These are phyloP conservation scores for Phytopythium ostracodes DNA, from an alignment of 352 stramenopile genomes.

Conservation along the genomic window DNA sequence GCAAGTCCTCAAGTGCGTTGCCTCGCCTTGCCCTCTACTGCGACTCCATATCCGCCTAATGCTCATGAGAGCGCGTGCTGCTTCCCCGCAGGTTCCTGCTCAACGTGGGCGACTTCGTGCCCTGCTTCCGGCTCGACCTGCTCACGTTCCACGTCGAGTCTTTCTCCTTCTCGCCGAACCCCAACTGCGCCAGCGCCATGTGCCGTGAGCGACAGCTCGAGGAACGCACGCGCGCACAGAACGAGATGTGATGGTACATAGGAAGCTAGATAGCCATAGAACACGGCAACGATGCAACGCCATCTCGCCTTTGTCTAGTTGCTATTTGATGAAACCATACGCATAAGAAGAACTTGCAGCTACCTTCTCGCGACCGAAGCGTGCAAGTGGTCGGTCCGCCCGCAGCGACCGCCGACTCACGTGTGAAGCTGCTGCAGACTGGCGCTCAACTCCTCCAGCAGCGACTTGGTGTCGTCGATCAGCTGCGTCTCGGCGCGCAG, in stretches of 20 bases:
- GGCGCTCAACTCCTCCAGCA: constrained; percentile 59
- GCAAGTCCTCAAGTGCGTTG: constrained; percentile 27
- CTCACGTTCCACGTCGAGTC: constrained; percentile 35
- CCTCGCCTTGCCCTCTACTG: constrained; percentile 1
- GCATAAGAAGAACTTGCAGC: neutral
- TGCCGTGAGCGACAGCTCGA: constrained; percentile 33
- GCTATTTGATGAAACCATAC: neutral
- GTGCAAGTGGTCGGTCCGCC: no score
- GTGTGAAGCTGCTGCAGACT: constrained; percentile 41
- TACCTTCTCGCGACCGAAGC: neutral
- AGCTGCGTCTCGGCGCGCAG: constrained; percentile 76
- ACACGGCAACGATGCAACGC: neutral
- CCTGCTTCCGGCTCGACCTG: constrained; percentile 32
- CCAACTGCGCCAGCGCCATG: constrained; percentile 15
- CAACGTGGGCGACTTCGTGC: constrained; percentile 32
- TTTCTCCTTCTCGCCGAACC: constrained; percentile 26
- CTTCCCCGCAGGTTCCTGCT: constrained; percentile 27
- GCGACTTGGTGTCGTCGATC: constrained; percentile 70
- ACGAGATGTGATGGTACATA: neutral
- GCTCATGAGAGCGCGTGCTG: no score
- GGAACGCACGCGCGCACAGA: constrained; percentile 8
- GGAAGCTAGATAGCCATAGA: no score
- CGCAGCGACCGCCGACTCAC: constrained; percentile 5
- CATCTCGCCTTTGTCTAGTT: neutral
- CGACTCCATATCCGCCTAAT: no score